These are phyloP conservation scores for Cyberlindnera euphorbiae DNA, from an alignment of 805 yeast species.

Conservation along the genomic window DNA sequence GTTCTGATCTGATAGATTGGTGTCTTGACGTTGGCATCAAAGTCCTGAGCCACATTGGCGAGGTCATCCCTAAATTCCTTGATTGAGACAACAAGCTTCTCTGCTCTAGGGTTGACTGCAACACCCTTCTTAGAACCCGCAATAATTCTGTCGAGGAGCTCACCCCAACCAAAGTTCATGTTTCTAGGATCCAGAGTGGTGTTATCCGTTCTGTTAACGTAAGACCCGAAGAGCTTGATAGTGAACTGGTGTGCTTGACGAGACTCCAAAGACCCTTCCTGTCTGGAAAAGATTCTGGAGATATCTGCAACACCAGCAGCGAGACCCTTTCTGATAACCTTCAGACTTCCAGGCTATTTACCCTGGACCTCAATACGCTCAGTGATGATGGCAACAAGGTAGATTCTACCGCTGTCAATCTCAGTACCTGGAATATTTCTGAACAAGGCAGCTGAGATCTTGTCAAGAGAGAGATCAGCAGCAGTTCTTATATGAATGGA, in stretches of 20 bases:
- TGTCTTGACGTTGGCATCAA: constrained; percentile 33
- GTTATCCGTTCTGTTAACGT: constrained; percentile 36
- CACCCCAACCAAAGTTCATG: constrained; percentile 83
- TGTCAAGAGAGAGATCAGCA: constrained; percentile 55
- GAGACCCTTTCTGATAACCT: constrained; percentile 63
- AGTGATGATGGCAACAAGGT: constrained; percentile 69
- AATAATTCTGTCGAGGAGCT: constrained; percentile 70
- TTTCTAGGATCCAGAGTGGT: constrained; percentile 33
- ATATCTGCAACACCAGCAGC: constrained; percentile 89
- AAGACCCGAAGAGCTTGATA: constrained; percentile 69
- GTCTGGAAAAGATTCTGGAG: constrained; percentile 66
- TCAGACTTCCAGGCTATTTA: constrained; percentile 23
- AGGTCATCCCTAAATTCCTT: constrained; percentile 62
- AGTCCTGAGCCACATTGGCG: constrained; percentile 27
- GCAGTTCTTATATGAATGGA: constrained; percentile 59
- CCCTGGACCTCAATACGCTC: constrained; percentile 55
- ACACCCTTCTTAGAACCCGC: constrained; percentile 70
- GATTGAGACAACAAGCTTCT: constrained; percentile 59
- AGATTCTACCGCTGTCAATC: constrained; percentile 59
- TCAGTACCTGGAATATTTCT: constrained; percentile 68
- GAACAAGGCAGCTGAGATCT: constrained; percentile 74
- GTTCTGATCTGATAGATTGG: constrained; percentile 66
- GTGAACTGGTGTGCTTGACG: constrained; percentile 69
- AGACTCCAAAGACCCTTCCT: constrained; percentile 52
- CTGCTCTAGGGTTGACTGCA: constrained; percentile 79